Conservation (phyloP, 331 rosid species). For the Pyracantha coccinea region DNA sequence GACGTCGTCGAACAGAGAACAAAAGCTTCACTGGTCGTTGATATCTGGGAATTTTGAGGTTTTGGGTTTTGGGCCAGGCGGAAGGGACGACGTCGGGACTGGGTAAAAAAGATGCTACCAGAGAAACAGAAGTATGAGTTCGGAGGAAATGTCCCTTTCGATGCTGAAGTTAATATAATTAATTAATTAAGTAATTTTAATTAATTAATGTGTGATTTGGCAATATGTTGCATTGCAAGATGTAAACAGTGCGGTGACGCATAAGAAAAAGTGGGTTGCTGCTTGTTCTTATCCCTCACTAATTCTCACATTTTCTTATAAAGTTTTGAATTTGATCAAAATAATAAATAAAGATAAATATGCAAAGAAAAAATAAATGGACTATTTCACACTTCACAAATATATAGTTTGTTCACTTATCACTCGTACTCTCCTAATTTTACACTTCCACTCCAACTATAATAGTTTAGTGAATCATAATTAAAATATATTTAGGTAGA, state of each 20-base stretch:
- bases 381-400: too few species aligned
- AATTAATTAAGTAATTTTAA: neutral
- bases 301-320: neutral
- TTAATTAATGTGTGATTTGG: too few species aligned
- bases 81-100: neutral
- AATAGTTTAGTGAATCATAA: too few species aligned
- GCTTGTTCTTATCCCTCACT: neutral
- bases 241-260: neutral
- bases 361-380: neutral
- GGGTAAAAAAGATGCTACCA: neutral
- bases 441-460: rapidly evolving
- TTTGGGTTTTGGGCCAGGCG: neutral
- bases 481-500: too few species aligned
- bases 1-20: neutral
- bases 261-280: neutral
- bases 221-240: neutral
- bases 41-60: neutral
- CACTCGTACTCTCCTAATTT: too few species aligned
- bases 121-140: neutral
- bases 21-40: neutral
- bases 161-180: neutral
- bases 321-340: too few species aligned
- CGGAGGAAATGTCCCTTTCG: neutral
- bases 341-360: too few species aligned
- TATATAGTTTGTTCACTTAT: too few species aligned